Conservation (phyloP, 2,329 filamentous ascomycete species). For the Metarhizium humberi region DNA sequence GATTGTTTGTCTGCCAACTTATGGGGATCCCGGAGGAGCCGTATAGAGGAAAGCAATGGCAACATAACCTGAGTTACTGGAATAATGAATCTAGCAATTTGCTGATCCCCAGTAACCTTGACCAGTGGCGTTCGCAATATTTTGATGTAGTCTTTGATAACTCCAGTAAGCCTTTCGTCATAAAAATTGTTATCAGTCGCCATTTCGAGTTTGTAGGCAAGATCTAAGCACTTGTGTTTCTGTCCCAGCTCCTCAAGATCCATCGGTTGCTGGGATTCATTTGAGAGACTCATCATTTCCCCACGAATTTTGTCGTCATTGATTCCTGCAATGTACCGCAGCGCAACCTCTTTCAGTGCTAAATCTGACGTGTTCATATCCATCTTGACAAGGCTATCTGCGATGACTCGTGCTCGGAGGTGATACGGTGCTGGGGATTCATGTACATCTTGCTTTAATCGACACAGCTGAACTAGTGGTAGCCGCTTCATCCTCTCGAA, state of each 20-base stretch:
- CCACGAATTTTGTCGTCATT: slow-evolving; percentile 34
- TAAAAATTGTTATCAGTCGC: slow-evolving; percentile 42
- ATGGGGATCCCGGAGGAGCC: slow-evolving; percentile 38
- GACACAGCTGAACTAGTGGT: slow-evolving; percentile 41
- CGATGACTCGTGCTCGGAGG: slow-evolving; percentile 25
- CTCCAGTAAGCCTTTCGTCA: slow-evolving; percentile 20
- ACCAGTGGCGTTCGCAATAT: slow-evolving; percentile 34
- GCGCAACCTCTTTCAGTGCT: slow-evolving; percentile 17
- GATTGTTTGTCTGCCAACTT: slow-evolving; percentile 40
- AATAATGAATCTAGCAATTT: slow-evolving; percentile 19
- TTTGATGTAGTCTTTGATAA: slow-evolving; percentile 39
- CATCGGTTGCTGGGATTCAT: slow-evolving; percentile 8
- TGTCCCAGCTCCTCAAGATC: slow-evolving; percentile 33
- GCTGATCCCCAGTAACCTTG: slow-evolving; percentile 6
- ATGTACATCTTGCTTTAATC: slow-evolving; percentile 42
- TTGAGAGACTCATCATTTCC: slow-evolving; percentile 20
- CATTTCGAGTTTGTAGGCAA: slow-evolving; percentile 45
- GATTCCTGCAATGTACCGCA: slow-evolving; percentile 45
- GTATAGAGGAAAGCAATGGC: slow-evolving; percentile 32
- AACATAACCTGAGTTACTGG: slow-evolving; percentile 24
- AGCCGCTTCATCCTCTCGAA: slow-evolving; percentile 41
- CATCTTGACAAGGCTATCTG: slow-evolving; percentile 26
- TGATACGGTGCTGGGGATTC: slow-evolving; percentile 44
- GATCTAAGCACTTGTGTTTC: slow-evolving; percentile 45
- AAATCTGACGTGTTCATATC: slow-evolving; percentile 15